Percentiles rank a stretch among this genome's conserved stretches.
phyloP scores from a whole-genome alignment of 352 stramenopile genomes.

The Pythium folliculosum region DNA sequence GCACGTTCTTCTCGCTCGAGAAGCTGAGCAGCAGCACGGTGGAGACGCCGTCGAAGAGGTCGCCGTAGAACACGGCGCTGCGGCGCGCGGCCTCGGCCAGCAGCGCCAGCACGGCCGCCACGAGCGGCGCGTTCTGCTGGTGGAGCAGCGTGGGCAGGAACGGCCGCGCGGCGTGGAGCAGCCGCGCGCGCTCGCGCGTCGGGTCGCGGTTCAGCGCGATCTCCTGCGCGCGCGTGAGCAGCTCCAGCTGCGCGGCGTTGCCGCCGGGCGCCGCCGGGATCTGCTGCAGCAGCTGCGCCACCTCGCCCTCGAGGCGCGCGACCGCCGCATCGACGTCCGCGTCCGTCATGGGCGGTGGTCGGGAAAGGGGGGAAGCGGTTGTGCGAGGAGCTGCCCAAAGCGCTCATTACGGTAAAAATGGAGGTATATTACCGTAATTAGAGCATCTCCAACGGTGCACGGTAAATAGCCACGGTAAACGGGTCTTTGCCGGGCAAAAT shows the following conservation, averaged over 20 bases:
- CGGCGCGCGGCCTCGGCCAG: conserved; percentile 37
- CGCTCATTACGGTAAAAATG: too few species aligned
- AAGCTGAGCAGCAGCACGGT: conserved; percentile 69
- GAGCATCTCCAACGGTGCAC: too few species aligned
- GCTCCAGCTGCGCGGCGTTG: conserved; percentile 56
- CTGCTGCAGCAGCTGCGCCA: conserved; percentile 55
- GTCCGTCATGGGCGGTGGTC: conserved; percentile 30
- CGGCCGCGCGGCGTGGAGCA: conserved; percentile 46
- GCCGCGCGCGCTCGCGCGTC: conserved; percentile 35
- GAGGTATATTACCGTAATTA: too few species aligned
- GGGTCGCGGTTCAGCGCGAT: conserved; percentile 60
- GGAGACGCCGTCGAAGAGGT: conserved; percentile 56
- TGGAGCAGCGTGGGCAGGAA: conserved; percentile 53
- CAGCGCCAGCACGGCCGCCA: conserved; percentile 54
- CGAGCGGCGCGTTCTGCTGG: conserved; percentile 62
- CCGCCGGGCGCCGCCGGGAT: conserved; percentile 33
- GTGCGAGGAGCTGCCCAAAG: too few species aligned
- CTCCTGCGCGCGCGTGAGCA: conserved; percentile 70
- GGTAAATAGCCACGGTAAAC: too few species aligned
- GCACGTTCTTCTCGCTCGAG: conserved; percentile 74
- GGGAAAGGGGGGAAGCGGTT: not conserved
- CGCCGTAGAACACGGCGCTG: conserved; percentile 27
- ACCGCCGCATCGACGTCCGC: too few species aligned
- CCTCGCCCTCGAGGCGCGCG: conserved; percentile 38
- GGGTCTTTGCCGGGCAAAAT: too few species aligned